Base-by-base conservation (phyloP, 169 alveolate genomes). In the Cryptosporidium bovis region DNA sequence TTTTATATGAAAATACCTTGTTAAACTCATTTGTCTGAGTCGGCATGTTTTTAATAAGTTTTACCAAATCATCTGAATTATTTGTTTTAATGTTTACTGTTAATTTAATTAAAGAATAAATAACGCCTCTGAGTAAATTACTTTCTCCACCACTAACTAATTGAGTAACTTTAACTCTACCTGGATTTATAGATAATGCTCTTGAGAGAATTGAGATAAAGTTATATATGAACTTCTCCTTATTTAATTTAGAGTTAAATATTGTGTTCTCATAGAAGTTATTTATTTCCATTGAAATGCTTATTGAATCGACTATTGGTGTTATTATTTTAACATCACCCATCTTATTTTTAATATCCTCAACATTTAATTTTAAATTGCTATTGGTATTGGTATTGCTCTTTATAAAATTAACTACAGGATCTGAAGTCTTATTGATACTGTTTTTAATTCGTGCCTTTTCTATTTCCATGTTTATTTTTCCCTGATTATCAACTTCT, bases 31-130 rank as follows among this genome's bases (percentile, higher is more conserved):
- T 51, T 1, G 20, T 24, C 40, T 55, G 6, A 18, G 13, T 16
- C 7, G 24, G 24, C 55, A 69, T 51, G 27, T 55, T 24, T 53
- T 69, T 69, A 31, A 69, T 40, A 24, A 50, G 51, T 12, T 0
- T 3, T 29, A 69, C 36, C 2, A 55, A 27, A 4, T 33, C 55
- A 51, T 69, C 83, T 13, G 83, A 53, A 0, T 18, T 2, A 12
- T 36, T 51, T 8, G 83, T 69, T 33, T 34, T 69, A 18, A 69
- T 69, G 13, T 69, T 69, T 27, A 69, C 51, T 15, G 83, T n/a
- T 31, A 53, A 18, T 20, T 51, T 51, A 15, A 69, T 40, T 13
- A 66, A 69, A 0, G 44, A 27, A 20, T 44, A n/a, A 29, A 24
- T 34, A 16, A 20, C 51, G 8, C 66, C 40, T 69, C 83, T 69